A percentile compares a stretch with the other conserved stretches of the same genome.
Evolutionary conservation across 768 basidiomycete species (phyloP).

Genomic region (Mrakia gelida): DNA sequence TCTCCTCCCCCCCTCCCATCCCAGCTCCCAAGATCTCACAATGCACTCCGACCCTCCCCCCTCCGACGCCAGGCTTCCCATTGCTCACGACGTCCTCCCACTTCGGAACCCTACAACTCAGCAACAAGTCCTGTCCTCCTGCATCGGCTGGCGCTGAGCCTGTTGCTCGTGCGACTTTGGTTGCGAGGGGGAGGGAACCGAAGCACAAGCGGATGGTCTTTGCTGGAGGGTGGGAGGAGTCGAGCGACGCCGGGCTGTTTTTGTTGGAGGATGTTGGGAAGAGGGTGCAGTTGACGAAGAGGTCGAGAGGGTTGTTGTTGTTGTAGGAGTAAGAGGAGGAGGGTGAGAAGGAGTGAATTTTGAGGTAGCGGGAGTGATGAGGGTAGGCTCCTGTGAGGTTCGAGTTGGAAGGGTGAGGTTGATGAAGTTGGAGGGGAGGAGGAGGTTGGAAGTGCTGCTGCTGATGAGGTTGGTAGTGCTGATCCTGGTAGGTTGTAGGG

Average conservation of each 20-base stretch:
- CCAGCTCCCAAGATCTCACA: slow-evolving; percentile 23
- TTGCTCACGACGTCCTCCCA: neutral
- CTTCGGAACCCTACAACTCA: slow-evolving; percentile 10
- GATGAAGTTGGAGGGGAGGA: neutral
- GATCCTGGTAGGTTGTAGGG: neutral
- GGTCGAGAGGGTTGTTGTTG: neutral
- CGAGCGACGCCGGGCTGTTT: neutral
- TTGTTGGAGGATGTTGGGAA: neutral
- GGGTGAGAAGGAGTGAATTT: slow-evolving; percentile 22
- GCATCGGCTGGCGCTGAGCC: neutral
- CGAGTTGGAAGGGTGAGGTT: neutral
- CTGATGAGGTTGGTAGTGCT: neutral
- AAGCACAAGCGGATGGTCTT: slow-evolving; percentile 30
- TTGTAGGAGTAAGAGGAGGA: neutral
- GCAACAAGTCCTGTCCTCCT: slow-evolving; percentile 23
- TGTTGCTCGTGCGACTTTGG: slow-evolving; percentile 19
- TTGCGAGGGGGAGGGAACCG: slow-evolving; percentile 22
- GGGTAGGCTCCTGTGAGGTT: slow-evolving; percentile 14
- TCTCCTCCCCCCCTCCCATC: neutral
- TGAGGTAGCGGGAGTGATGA: slow-evolving; percentile 24
- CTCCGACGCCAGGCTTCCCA: neutral
- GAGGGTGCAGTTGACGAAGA: slow-evolving; percentile 12
- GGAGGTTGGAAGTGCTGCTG: neutral
- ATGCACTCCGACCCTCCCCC: slow-evolving; percentile 6
- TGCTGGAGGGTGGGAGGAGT: neutral